Evolutionary conservation across 805 yeast genomes (phyloP), one percentile per base, ranked within the genome.

Genomic region (Candida pini): DNA sequence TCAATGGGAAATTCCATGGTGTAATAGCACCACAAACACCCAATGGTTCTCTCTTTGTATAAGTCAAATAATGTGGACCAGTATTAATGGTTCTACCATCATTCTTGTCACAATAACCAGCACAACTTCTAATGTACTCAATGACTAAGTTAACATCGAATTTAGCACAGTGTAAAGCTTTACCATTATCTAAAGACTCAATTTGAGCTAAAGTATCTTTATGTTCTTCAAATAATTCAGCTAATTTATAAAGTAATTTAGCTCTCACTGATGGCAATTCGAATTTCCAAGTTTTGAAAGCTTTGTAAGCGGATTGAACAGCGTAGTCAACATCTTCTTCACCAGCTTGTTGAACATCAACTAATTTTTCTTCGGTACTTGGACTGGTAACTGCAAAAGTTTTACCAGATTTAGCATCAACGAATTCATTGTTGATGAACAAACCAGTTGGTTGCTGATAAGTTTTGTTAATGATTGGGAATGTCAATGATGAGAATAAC

Each of bases 21-120:
- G 89, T 88, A 56, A 89, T 84, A 63, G 86, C 95, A 40, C 95
- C 97, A 60, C 95, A 86, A 30, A 89, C 96, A 58, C 96, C 97
- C 52, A 85, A 68, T 40, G 97, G 96, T 64, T 88, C 95, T 62
- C 82, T 81, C 60, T 78, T 76, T 45, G 90, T 80, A 65, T 81
- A 86, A 43, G 76, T 75, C 59, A 88, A 77, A 62, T 84, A 85
- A 32, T 76, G 65, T 38, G 63, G 59, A 43, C 89, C 90, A 32
- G 94, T 79, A 59, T 85, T 85, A 39, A 85, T 72, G 39, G 79
- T 62, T 45, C 77, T 71, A 50, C 96, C 96, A 47, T 69, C 73
- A 46, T 84, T 64, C 69, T 89, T 88, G 65, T 87, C 96, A 52
- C 95, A 86, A 77, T 78, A 85, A 44, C 96, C 96, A 39, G 89